Evolutionary conservation across 2,329 filamentous ascomycete species (phyloP).

Genomic region (Xylaria sp.): DNA sequence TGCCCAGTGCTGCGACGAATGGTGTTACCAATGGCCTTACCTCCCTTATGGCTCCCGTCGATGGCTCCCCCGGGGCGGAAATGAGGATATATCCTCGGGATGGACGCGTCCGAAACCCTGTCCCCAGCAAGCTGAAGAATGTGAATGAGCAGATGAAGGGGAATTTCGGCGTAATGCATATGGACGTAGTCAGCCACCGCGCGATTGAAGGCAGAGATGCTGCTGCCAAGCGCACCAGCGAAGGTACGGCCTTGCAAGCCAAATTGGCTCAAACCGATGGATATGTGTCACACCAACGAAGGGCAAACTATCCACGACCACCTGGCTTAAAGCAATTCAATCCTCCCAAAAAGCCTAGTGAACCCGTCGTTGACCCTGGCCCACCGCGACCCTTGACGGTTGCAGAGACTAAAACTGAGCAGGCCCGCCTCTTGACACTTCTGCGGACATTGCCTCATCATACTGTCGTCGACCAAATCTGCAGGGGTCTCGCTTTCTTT

Average conservation of each 20-base stretch:
- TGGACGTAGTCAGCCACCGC: conserved; percentile 59
- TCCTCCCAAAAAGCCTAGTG: conserved; percentile 39
- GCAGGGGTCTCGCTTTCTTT: conserved; percentile 71
- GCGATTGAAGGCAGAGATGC: conserved; percentile 61
- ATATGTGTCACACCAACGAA: conserved; percentile 62
- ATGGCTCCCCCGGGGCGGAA: conserved; percentile 41
- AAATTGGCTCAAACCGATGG: conserved; percentile 64
- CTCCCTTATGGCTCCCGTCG: conserved; percentile 20
- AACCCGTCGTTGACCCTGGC: conserved; percentile 31
- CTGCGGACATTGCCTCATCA: conserved; percentile 65
- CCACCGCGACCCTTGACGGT: conserved; percentile 52
- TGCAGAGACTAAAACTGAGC: conserved; percentile 66
- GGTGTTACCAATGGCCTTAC: conserved; percentile 41
- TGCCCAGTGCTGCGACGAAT: conserved; percentile 37
- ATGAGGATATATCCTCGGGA: conserved; percentile 53
- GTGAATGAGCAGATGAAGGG: conserved; percentile 66
- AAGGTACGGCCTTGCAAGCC: conserved; percentile 68
- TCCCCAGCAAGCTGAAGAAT: conserved; percentile 71
- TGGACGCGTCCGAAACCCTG: conserved; percentile 65
- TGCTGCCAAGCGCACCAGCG: conserved; percentile 69
- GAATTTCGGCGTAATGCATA: conserved; percentile 72
- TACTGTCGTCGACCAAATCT: conserved; percentile 69
- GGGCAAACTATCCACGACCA: conserved; percentile 50
- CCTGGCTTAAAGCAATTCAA: conserved; percentile 46
- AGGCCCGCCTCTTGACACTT: conserved; percentile 67